Conservation (phyloP, 2,329 filamentous ascomycete species). For the Pseudogymnoascus sp. region DNA sequence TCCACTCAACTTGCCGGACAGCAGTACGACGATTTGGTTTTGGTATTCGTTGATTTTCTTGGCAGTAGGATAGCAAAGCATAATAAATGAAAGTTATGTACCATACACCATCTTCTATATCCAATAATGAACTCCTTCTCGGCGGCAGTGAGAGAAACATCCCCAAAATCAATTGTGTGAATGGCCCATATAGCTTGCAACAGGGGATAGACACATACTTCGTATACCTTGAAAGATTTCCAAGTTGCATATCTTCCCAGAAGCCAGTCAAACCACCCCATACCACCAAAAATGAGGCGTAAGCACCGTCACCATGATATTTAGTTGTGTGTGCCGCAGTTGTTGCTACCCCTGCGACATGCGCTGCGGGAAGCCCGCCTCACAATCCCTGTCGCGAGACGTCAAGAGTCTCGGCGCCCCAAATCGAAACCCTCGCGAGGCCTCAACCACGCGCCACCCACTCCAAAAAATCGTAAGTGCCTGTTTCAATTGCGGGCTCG, state of each 20-base stretch:
- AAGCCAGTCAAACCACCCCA: neutral
- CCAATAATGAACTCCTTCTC: neutral
- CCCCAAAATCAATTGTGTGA: neutral
- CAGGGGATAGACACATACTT: neutral
- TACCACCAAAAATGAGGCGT: neutral
- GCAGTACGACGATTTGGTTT: neutral
- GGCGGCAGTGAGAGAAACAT: neutral
- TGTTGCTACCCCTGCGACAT: constrained; percentile 1
- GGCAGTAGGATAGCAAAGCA: neutral
- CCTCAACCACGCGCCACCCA: neutral
- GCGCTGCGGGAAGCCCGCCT: constrained; percentile 1
- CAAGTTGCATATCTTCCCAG: neutral
- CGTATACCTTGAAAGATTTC: neutral
- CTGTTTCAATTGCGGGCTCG: constrained; percentile 1
- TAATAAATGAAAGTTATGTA: neutral
- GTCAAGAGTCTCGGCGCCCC: constrained; percentile 3
- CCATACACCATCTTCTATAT: neutral
- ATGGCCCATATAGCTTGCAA: neutral
- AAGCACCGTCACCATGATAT: neutral
- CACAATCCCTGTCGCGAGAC: constrained; percentile 9
- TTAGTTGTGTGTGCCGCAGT: neutral
- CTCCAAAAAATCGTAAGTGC: neutral
- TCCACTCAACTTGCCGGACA: neutral
- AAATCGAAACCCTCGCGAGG: neutral
- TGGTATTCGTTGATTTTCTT: neutral